Evolutionary conservation across 2,329 filamentous ascomycete species (phyloP), one percentile per base, ranked within the genome.

Genomic region (Magnaporthiopsis rhizophila): DNA sequence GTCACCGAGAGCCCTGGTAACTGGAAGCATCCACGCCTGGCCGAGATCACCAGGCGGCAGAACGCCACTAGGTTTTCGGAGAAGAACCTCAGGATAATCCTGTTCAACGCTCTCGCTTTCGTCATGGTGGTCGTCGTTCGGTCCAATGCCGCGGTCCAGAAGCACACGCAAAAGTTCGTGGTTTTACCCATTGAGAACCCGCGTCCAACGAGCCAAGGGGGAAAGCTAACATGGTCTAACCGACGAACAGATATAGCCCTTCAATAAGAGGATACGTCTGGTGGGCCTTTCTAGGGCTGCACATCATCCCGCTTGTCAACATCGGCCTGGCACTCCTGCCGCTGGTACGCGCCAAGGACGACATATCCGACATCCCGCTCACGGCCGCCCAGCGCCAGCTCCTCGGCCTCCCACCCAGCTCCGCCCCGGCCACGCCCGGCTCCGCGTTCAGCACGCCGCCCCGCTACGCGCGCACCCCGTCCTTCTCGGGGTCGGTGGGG

Each of bases 21-120:
- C 73, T 99, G 95, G 94, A 86, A 88, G 72, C 95, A 99, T 75
- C 95, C 95, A 45, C 87, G 89, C 67, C 83, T 97, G 68, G 84
- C 92, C 71, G 94, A 98, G 77, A 96, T 99, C 73, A 87, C 90
- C 21, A 84, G 85, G 67, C 87, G 95, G 62, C 90, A 92, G 73
- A 88, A 91, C 74, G 88, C 88, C 26, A 86, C 87, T 18, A 90
- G 83, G 61, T 97, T 98, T 74, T 86, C 88, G 64, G 87, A 93
- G 69, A 85, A 85, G 73, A 94, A 97, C 68, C 77, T 95, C 61
- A 84, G 81, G 66, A 84, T 82, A 63, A 86, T 96, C 62, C 73
- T 86, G 36, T 86, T 88, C 76, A 97, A 96, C 74, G 74, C 83
- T 1, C 77, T 74, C n/a, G 66, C 69, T 15, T 59, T 70, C 5